Evolutionary conservation across 768 basidiomycete genomes (phyloP).

Genomic region (Naematelia aurantialba): DNA sequence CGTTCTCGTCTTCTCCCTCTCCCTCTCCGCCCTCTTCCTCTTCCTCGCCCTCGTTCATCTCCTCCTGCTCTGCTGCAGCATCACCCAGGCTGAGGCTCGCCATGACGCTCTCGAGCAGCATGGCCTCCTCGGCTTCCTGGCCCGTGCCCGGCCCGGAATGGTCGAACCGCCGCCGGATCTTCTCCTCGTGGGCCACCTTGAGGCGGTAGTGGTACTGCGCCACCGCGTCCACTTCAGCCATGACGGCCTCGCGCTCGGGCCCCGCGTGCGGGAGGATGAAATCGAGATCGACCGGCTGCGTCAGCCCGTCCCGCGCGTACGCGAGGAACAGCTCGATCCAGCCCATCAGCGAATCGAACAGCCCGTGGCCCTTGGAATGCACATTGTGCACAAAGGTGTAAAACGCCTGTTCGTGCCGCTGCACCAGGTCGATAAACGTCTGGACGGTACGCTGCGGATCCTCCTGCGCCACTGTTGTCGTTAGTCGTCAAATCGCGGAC

Average conservation of each 20-base stretch:
- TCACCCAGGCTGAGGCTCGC: conserved; percentile 78
- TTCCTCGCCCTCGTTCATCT: conserved; percentile 63
- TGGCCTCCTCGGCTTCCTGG: conserved; percentile 78
- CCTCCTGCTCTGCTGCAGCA: conserved; percentile 64
- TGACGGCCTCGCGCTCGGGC: conserved; percentile 67
- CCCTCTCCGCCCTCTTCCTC: conserved; percentile 59
- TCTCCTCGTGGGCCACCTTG: conserved; percentile 88
- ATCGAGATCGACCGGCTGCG: conserved; percentile 71
- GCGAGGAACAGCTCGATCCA: conserved; percentile 97
- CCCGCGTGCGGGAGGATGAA: conserved; percentile 81
- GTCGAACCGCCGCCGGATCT: conserved; percentile 78
- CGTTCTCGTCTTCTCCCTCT: conserved; percentile 39
- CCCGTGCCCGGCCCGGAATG: conserved; percentile 54
- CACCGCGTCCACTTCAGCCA: conserved; percentile 82
- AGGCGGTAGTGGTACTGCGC: conserved; percentile 90
- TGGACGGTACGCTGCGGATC: conserved; percentile 84
- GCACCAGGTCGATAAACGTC: conserved; percentile 85
- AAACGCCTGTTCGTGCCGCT: conserved; percentile 91
- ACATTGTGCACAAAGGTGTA: conserved; percentile 98
- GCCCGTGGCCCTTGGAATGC: conserved; percentile 88
- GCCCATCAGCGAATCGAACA: conserved; percentile 89
- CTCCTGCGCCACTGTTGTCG: conserved; percentile 65
- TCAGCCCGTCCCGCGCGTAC: conserved; percentile 81
- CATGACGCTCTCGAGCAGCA: conserved; percentile 74
- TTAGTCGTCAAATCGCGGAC: background rate